These are phyloP conservation scores for Daldinia decipiens DNA, from an alignment of 495 filamentous ascomycete genomes.

Conservation along the genomic window DNA sequence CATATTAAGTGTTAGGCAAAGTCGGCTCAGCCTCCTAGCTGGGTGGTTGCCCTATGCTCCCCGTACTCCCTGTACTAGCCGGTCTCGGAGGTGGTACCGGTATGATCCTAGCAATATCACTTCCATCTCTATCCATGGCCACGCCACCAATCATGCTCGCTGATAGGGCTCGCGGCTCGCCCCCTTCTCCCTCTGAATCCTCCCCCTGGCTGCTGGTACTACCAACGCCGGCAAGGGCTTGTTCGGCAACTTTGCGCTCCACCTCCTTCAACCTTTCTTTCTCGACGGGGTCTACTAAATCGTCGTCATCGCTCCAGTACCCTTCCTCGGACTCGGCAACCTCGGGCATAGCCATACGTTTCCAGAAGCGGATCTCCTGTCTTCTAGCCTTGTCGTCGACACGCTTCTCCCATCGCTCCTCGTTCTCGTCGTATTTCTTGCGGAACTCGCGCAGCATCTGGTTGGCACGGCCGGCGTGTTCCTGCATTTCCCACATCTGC, in stretches of 20 bases:
- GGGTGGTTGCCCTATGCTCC: slow-evolving; percentile 40
- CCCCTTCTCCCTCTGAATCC: slow-evolving; percentile 45
- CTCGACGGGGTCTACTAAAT: slow-evolving; percentile 63
- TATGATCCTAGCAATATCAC: slow-evolving; percentile 29
- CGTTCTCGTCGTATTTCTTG: slow-evolving; percentile 59
- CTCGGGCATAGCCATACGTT: slow-evolving; percentile 64
- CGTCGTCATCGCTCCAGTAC: slow-evolving; percentile 66
- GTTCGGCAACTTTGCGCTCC: slow-evolving; percentile 52
- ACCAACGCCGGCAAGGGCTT: slow-evolving; percentile 46
- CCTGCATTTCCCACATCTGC: slow-evolving; percentile 67
- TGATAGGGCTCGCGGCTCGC: slow-evolving; percentile 40
- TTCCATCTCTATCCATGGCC: slow-evolving; percentile 55
- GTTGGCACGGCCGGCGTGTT: slow-evolving; percentile 60
- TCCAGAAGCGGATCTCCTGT: slow-evolving; percentile 65
- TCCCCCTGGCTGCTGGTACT: slow-evolving; percentile 46
- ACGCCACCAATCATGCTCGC: slow-evolving; percentile 53
- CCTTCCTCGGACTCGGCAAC: slow-evolving; percentile 59
- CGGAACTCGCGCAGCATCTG: slow-evolving; percentile 60
- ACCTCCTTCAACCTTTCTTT: slow-evolving; percentile 58
- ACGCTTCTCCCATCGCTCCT: slow-evolving; percentile 56
- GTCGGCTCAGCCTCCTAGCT: slow-evolving; percentile 14
- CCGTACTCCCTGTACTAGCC: slow-evolving; percentile 50
- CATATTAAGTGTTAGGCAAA: slow-evolving; percentile 10
- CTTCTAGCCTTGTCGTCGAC: slow-evolving; percentile 55
- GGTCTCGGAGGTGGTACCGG: slow-evolving; percentile 55